phyloP scores from a whole-genome alignment of 192 early-diverging fungal genomes.

The Linnemannia exigua region DNA sequence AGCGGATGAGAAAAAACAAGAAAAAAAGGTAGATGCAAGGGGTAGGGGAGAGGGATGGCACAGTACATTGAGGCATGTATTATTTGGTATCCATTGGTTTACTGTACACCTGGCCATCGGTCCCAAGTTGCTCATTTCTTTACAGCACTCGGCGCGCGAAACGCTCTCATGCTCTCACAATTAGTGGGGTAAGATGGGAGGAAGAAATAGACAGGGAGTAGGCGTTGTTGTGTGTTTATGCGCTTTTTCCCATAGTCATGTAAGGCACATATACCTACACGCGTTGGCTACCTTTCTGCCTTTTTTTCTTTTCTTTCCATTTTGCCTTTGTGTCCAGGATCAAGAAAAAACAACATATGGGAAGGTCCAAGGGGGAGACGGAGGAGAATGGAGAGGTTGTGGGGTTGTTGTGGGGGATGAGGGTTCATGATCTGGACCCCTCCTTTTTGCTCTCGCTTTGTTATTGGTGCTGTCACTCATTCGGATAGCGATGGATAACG shows the following conservation, averaged over 20 bases:
- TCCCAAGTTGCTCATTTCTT: no score
- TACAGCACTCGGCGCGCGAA: neutral
- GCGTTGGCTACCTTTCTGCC: neutral
- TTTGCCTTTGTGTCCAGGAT: neutral
- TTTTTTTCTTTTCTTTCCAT: neutral
- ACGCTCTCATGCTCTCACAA: conserved; percentile 1
- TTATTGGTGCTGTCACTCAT: neutral
- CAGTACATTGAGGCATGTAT: neutral
- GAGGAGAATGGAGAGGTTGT: neutral
- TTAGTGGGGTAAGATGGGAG: neutral
- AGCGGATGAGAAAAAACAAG: neutral
- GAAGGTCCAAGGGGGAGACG: neutral
- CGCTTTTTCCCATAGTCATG: conserved; percentile 1
- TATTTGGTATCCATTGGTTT: neutral
- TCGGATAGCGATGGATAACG: neutral
- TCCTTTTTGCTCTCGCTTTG: neutral
- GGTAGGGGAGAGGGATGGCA: neutral
- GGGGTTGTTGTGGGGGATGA: neutral
- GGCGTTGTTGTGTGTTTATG: neutral
- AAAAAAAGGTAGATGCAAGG: neutral
- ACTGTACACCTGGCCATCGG: neutral
- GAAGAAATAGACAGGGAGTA: neutral
- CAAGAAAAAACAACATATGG: neutral
- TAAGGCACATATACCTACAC: neutral
- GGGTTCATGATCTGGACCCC: no score